Percentiles rank a stretch among this genome's conserved stretches.
Evolutionary conservation across 2,329 filamentous ascomycete genomes (phyloP).

Genomic region (Fusarium redolens): DNA sequence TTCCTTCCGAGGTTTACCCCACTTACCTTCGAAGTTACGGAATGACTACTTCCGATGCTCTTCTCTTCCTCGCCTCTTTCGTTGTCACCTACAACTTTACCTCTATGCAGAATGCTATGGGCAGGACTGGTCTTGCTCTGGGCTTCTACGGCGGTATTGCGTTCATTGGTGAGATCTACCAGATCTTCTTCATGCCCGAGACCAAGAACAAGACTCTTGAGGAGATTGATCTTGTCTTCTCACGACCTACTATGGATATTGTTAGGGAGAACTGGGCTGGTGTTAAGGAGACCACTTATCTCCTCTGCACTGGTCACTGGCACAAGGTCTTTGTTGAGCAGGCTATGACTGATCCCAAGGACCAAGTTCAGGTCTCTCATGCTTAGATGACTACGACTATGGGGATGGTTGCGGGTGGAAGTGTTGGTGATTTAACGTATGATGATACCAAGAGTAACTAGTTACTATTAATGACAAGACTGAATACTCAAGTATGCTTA

Average conservation of each 20-base stretch:
- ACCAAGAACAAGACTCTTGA: slow-evolving; percentile 76
- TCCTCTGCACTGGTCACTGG: slow-evolving; percentile 39
- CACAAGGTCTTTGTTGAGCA: slow-evolving; percentile 43
- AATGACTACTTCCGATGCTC: slow-evolving; percentile 76
- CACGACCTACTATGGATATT: slow-evolving; percentile 70
- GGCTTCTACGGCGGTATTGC: slow-evolving; percentile 82
- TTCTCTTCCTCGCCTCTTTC: slow-evolving; percentile 77
- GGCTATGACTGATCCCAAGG: slow-evolving; percentile 25
- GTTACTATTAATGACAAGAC: not conserved
- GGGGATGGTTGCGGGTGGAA: not conserved
- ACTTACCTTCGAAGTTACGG: slow-evolving; percentile 79
- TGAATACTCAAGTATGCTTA: not conserved
- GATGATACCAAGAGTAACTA: slow-evolving; percentile 24
- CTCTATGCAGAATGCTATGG: slow-evolving; percentile 76
- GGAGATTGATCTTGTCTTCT: slow-evolving; percentile 77
- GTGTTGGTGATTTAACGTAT: slow-evolving; percentile 8
- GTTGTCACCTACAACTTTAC: slow-evolving; percentile 82
- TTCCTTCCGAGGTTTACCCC: slow-evolving; percentile 77
- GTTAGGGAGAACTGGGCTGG: slow-evolving; percentile 66
- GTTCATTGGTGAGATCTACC: slow-evolving; percentile 76
- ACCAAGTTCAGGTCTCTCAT: slow-evolving; percentile 9
- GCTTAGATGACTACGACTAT: not conserved
- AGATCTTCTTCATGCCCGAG: slow-evolving; percentile 80
- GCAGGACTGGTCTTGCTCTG: slow-evolving; percentile 70
- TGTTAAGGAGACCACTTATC: slow-evolving; percentile 47